A percentile compares a stretch with the other conserved stretches of the same genome.
These are phyloP conservation scores for Raphanus hybrid DNA, from an alignment of 441 rosid species.

Conservation along the genomic window DNA sequence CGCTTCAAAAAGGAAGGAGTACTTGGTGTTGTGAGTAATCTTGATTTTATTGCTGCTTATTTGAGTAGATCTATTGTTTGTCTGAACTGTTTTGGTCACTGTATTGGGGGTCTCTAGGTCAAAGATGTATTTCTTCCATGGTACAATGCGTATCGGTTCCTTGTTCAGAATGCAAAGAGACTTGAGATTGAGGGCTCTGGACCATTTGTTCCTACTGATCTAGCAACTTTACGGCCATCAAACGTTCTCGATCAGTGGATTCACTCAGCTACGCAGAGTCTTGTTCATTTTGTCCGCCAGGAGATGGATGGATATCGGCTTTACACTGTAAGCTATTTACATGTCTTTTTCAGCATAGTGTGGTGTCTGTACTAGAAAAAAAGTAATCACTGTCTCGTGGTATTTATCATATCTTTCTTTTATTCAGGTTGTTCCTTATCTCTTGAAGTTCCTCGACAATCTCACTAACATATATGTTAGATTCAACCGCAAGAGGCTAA, in stretches of 20 bases:
- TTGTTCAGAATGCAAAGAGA: slow-evolving; percentile 98
- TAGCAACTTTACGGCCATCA: slow-evolving; percentile 70
- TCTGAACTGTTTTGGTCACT: slow-evolving; percentile 15
- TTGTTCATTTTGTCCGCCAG: slow-evolving; percentile 82
- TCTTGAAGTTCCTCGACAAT: slow-evolving; percentile 91
- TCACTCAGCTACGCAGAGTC: slow-evolving; percentile 97
- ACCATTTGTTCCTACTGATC: slow-evolving; percentile 71
- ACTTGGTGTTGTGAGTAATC: slow-evolving; percentile 85
- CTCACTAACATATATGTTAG: slow-evolving; percentile 97
- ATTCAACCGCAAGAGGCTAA: slow-evolving; percentile 95
- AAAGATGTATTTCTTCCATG: slow-evolving; percentile 99
- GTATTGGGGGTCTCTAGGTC: slow-evolving; percentile 59
- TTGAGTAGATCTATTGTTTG: slow-evolving; percentile 27
- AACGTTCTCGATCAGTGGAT: slow-evolving; percentile 99
- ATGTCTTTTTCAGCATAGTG: slow-evolving; percentile 26
- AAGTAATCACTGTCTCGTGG: not conserved
- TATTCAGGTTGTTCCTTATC: slow-evolving; percentile 92
- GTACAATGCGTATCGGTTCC: slow-evolving; percentile 99
- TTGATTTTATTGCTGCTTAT: slow-evolving; percentile 12
- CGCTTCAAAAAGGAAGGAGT: slow-evolving; percentile 96
- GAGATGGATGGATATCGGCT: slow-evolving; percentile 98
- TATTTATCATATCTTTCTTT: slow-evolving; percentile 19
- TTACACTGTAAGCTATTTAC: slow-evolving; percentile 71
- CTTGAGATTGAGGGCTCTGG: slow-evolving; percentile 85
- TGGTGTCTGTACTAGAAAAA: not conserved